Conservation (phyloP, 2,329 filamentous ascomycete species). For the Beauveria bassiana region DNA sequence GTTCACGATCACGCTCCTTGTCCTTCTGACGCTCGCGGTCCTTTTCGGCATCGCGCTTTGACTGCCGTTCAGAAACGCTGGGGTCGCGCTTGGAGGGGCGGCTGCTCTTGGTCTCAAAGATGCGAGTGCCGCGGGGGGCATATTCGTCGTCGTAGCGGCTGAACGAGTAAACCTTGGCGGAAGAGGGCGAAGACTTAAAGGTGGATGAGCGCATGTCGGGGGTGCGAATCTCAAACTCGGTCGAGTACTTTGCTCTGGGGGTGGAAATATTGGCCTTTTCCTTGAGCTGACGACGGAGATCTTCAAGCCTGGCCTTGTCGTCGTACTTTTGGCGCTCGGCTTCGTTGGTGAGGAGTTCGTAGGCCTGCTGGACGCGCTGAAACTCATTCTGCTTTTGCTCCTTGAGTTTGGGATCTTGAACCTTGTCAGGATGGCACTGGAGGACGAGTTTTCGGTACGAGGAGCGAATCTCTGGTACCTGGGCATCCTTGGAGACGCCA, state of each 20-base stretch:
- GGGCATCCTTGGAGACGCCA: slow-evolving; percentile 65
- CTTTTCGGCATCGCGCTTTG: slow-evolving; percentile 35
- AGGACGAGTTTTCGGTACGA: slow-evolving; percentile 81
- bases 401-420: slow-evolving; percentile 70
- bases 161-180: slow-evolving; percentile 27
- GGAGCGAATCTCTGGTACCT: slow-evolving; percentile 63
- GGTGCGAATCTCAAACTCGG: slow-evolving; percentile 41
- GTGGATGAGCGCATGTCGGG: slow-evolving; percentile 39
- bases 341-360: slow-evolving; percentile 81
- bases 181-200: slow-evolving; percentile 29
- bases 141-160: slow-evolving; percentile 41
- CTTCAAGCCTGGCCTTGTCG: slow-evolving; percentile 59
- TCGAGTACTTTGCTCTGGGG: slow-evolving; percentile 27
- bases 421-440: slow-evolving; percentile 86
- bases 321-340: slow-evolving; percentile 68
- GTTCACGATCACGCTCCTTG: slow-evolving; percentile 20
- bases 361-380: slow-evolving; percentile 85
- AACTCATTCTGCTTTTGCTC: slow-evolving; percentile 78
- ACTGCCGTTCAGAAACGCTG: slow-evolving; percentile 39
- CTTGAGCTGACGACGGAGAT: slow-evolving; percentile 50
- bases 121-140: slow-evolving; percentile 23
- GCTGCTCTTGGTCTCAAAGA: slow-evolving; percentile 34
- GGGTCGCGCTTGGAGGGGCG: slow-evolving; percentile 36
- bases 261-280: slow-evolving; percentile 36
- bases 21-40: slow-evolving; percentile 27